A percentile compares a stretch with the other conserved stretches of the same genome.
Conservation (phyloP, 768 basidiomycete genomes). For the Pulveroboletus frians region DNA sequence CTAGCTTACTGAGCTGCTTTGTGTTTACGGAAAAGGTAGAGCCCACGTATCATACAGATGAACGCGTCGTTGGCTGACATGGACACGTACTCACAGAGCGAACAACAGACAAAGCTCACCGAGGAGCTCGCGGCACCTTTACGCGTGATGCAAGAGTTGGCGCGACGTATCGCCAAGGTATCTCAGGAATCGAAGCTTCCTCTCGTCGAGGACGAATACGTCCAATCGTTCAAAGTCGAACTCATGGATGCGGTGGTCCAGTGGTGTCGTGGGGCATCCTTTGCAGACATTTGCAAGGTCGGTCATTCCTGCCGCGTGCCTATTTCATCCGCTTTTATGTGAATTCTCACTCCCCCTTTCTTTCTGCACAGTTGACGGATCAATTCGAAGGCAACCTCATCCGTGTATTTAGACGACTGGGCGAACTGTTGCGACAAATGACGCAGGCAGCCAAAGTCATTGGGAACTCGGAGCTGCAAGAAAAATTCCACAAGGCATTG, state of each 20-base stretch:
- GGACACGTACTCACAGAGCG: conserved; percentile 49
- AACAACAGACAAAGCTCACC: conserved; percentile 77
- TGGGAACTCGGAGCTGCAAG: conserved; percentile 87
- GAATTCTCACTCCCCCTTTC: not conserved
- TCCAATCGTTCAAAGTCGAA: conserved; percentile 95
- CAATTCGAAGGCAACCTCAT: conserved; percentile 97
- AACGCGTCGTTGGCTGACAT: not conserved
- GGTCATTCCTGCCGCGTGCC: not conserved
- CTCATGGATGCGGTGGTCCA: conserved; percentile 97
- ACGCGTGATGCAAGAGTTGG: conserved; percentile 93
- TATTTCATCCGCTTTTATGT: not conserved
- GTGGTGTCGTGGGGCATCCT: conserved; percentile 98
- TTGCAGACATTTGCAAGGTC: conserved; percentile 95
- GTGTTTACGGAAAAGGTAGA: conserved; percentile 94
- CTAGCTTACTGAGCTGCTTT: conserved; percentile 93
- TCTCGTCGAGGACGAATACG: conserved; percentile 90
- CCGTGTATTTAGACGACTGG: conserved; percentile 89
- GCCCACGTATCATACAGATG: not conserved
- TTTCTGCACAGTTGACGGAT: conserved; percentile 70
- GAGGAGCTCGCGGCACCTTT: conserved; percentile 93
- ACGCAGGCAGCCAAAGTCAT: conserved; percentile 92
- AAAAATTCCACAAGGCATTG: conserved; percentile 87
- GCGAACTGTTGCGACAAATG: conserved; percentile 96
- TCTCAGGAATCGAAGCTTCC: conserved; percentile 89
- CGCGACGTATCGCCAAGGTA: conserved; percentile 93